phyloP scores from a whole-genome alignment of 164 flowering plant species.

The Piper longum region DNA sequence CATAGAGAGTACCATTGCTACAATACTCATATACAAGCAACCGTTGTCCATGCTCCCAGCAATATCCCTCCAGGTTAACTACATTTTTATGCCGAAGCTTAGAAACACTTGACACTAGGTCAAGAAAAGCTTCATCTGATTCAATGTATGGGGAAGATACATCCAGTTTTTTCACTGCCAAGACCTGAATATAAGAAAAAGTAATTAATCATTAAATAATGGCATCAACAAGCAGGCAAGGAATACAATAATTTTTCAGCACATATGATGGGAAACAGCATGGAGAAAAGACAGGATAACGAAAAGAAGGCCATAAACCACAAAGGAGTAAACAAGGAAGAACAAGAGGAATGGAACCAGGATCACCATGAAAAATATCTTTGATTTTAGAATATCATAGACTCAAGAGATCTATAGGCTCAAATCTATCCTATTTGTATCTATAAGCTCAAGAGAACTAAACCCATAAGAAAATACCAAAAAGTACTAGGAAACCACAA shows the following conservation, averaged over 20 bases:
- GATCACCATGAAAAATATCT: too few relatives aligned
- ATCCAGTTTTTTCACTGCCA: slow-evolving; percentile 76
- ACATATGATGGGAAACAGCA: too few relatives aligned
- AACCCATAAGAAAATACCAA: not conserved
- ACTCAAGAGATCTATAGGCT: too few relatives aligned
- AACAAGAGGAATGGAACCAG: too few relatives aligned
- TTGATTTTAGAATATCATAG: too few relatives aligned
- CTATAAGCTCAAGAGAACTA: not conserved
- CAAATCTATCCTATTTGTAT: too few relatives aligned
- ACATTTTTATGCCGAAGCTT: slow-evolving; percentile 72
- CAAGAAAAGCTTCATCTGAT: slow-evolving; percentile 62
- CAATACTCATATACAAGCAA: slow-evolving; percentile 79
- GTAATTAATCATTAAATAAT: not conserved
- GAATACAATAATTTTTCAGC: too few relatives aligned
- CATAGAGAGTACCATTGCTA: slow-evolving; percentile 66
- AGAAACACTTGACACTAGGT: slow-evolving; percentile 59
- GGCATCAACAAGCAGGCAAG: slow-evolving; percentile 1
- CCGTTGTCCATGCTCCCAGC: slow-evolving; percentile 75
- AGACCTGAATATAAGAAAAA: slow-evolving; percentile 27
- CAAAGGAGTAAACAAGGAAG: too few relatives aligned
- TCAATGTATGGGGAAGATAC: slow-evolving; percentile 34
- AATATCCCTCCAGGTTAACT: slow-evolving; percentile 84
- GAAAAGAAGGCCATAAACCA: too few relatives aligned
- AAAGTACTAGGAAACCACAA: too few relatives aligned
- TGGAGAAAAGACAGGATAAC: too few relatives aligned